Evolutionary conservation across 2,329 filamentous ascomycete species (phyloP).

Genomic region (Cryoendolithus antarcticus): DNA sequence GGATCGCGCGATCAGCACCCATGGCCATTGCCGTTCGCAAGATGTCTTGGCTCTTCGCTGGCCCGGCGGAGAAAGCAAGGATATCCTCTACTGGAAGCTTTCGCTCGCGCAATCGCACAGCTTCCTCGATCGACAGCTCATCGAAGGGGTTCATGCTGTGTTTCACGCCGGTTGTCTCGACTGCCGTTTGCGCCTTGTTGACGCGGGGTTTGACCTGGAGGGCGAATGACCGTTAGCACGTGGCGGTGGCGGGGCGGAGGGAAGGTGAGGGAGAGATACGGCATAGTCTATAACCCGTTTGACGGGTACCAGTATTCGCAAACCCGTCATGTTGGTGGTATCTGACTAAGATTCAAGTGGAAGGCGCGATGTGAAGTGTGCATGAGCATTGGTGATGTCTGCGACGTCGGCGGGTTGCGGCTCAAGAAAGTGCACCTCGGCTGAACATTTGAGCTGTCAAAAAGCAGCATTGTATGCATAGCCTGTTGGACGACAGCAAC

Average conservation of each 20-base stretch:
- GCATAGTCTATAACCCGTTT: conserved; percentile 49
- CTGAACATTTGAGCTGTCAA: no score
- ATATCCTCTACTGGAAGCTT: conserved; percentile 73
- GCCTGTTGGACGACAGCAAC: no score
- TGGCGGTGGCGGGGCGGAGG: conserved; percentile 1
- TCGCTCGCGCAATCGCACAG: conserved; percentile 85
- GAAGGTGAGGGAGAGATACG: conserved; percentile 25
- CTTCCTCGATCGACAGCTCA: conserved; percentile 94
- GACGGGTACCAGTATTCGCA: conserved; percentile 44
- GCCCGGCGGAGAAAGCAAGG: conserved; percentile 75
- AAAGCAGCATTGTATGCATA: no score
- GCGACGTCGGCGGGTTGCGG: background rate
- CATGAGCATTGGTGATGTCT: background rate
- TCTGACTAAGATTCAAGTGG: no score
- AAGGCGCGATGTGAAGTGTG: background rate
- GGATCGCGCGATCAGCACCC: conserved; percentile 86
- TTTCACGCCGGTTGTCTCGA: conserved; percentile 88
- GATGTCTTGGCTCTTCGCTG: conserved; percentile 74
- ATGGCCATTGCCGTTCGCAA: conserved; percentile 97
- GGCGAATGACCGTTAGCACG: conserved; percentile 2
- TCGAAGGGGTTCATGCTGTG: conserved; percentile 99
- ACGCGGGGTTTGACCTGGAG: conserved; percentile 55
- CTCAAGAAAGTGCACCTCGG: no score
- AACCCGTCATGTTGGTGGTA: conserved; percentile 29
- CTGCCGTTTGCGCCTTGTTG: conserved; percentile 64